A percentile compares a stretch with the other conserved stretches of the same genome.
Evolutionary conservation across 176 grass and related monocot genomes (phyloP).

Genomic region (Aegilops sharonensis): DNA sequence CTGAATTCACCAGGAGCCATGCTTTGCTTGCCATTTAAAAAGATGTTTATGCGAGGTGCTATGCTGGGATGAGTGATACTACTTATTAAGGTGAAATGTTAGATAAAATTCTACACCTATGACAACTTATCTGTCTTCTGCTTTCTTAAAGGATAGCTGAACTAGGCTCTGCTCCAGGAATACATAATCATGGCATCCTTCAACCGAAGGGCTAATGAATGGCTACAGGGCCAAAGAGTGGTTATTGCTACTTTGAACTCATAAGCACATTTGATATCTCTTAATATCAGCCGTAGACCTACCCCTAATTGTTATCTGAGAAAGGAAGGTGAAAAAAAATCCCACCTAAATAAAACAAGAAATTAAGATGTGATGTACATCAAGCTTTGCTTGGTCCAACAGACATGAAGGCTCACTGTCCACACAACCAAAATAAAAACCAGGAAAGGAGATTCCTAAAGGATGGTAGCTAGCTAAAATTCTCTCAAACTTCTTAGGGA

Average conservation of each 20-base stretch:
- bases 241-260: neutral
- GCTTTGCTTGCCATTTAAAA: neutral
- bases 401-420: neutral
- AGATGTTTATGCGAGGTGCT: neutral
- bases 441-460: neutral
- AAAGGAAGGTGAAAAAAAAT: neutral
- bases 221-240: neutral
- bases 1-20: neutral
- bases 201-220: neutral
- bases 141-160: neutral
- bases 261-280: neutral
- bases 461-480: neutral
- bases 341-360: neutral
- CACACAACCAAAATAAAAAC: neutral
- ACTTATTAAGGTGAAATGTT: neutral
- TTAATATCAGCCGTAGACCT: neutral
- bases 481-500: neutral
- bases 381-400: neutral
- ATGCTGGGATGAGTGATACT: neutral
- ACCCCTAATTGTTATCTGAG: neutral
- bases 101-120: neutral
- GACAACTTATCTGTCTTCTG: slow-evolving; percentile 4
- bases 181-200: neutral
- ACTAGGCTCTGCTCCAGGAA: neutral
- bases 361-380: neutral